Percentiles rank a stretch among this genome's conserved stretches.
These are phyloP conservation scores for Nakazawaea molendinolei DNA, from an alignment of 805 yeast species.

Conservation along the genomic window DNA sequence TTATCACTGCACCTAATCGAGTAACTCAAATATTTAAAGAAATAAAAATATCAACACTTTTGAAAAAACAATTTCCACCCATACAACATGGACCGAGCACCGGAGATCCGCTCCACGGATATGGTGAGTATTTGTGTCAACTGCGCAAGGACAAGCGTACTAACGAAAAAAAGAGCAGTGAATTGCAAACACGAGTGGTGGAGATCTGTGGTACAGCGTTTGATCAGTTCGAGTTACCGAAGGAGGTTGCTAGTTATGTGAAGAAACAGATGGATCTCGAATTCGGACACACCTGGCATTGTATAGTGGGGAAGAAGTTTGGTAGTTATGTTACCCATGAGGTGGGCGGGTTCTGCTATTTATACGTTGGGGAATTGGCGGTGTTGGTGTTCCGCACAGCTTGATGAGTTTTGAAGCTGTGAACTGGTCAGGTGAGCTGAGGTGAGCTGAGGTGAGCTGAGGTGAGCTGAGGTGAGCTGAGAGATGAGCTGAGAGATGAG, in stretches of 20 bases:
- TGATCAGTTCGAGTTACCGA: conserved; percentile 37
- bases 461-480: too few species aligned
- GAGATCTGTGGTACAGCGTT: conserved; percentile 40
- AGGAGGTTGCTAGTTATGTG: conserved; percentile 58
- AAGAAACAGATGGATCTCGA: conserved; percentile 59
- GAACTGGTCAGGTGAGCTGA: too few species aligned
- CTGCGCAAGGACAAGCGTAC: neutral
- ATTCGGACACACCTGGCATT: conserved; percentile 75
- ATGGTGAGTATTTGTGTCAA: conserved; percentile 18
- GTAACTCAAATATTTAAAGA: too few species aligned
- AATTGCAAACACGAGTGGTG: conserved; percentile 42
- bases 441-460: too few species aligned
- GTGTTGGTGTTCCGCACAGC: conserved; percentile 65
- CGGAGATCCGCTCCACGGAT: conserved; percentile 20
- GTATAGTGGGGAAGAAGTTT: conserved; percentile 71
- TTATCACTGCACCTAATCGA: too few species aligned
- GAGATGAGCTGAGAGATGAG: too few species aligned
- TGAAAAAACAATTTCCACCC: too few species aligned
- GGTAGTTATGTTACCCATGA: conserved; percentile 76
- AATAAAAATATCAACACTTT: too few species aligned
- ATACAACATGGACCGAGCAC: conserved; percentile 12
- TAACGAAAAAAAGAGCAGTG: conserved; percentile 31
- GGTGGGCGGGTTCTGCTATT: conserved; percentile 64
- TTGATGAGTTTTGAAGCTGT: too few species aligned
- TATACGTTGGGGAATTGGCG: conserved; percentile 64